A percentile compares a stretch with the other conserved stretches of the same genome.
Evolutionary conservation across 768 basidiomycete genomes (phyloP).

Genomic region (Mycena crocata): DNA sequence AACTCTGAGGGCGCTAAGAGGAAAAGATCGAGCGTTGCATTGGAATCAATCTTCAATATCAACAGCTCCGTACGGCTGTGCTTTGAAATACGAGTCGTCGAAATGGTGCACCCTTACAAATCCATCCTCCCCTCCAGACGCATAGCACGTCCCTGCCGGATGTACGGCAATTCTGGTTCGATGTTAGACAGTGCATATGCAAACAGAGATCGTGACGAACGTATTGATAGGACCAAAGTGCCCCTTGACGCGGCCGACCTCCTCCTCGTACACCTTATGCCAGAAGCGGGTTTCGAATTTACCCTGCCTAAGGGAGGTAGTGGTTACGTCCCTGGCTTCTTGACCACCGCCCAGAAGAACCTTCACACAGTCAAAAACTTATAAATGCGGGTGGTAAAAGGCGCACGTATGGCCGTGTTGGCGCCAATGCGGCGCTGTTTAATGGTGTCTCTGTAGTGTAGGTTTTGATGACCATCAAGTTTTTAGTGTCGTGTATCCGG

Average conservation of each 20-base stretch:
- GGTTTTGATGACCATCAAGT: conserved; percentile 91
- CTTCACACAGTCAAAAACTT: conserved; percentile 48
- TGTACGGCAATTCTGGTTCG: conserved; percentile 87
- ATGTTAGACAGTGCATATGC: conserved; percentile 19
- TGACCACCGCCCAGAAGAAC: conserved; percentile 96
- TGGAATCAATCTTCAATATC: conserved; percentile 66
- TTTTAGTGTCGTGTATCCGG: conserved; percentile 92
- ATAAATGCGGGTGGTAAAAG: neutral
- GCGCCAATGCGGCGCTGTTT: conserved; percentile 92
- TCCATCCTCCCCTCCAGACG: conserved; percentile 97
- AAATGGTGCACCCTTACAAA: conserved; percentile 93
- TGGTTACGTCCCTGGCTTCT: conserved; percentile 97
- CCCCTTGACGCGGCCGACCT: conserved; percentile 96
- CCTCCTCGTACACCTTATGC: conserved; percentile 97
- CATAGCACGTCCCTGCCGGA: conserved; percentile 87
- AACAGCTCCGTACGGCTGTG: conserved; percentile 91
- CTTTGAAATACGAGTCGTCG: conserved; percentile 94
- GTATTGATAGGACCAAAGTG: conserved; percentile 98
- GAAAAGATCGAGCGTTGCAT: too few species aligned
- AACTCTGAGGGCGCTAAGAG: too few species aligned
- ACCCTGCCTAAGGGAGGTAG: conserved; percentile 91
- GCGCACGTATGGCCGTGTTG: conserved; percentile 84
- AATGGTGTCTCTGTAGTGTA: conserved; percentile 93
- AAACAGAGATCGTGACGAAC: conserved; percentile 61
- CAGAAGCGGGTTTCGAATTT: conserved; percentile 99